phyloP scores from a whole-genome alignment of 2,329 filamentous ascomycete genomes.

The Chaetomium strumarium region DNA sequence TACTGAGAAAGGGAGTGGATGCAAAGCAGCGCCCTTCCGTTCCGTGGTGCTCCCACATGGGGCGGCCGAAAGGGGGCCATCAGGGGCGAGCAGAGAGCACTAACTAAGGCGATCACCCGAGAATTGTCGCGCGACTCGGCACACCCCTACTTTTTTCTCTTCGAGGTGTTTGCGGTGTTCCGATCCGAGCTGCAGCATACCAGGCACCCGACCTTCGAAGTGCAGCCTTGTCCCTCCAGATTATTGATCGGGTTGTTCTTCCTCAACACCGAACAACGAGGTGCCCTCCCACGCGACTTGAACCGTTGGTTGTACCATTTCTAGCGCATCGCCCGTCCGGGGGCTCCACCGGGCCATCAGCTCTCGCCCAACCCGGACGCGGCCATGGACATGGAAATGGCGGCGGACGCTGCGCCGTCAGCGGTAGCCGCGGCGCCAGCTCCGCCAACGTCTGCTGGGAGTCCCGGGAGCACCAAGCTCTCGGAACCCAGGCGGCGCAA shows the following conservation, averaged over 20 bases:
- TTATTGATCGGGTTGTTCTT: neutral
- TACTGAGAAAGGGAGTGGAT: conserved; percentile 6
- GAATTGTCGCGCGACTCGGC: neutral
- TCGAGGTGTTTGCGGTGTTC: no score
- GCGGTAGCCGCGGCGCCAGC: conserved; percentile 5
- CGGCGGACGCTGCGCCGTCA: conserved; percentile 10
- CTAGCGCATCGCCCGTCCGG: neutral
- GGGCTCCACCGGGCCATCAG: conserved; percentile 3
- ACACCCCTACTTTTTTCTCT: neutral
- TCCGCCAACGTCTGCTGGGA: conserved; percentile 9
- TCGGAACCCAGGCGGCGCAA: conserved; percentile 24
- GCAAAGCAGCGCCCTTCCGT: neutral
- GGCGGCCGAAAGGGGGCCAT: neutral
- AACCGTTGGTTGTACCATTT: no score
- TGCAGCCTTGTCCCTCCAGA: no score
- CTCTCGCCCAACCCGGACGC: conserved; percentile 1
- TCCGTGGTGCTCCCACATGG: neutral
- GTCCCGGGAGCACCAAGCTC: conserved; percentile 13
- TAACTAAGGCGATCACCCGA: conserved; percentile 11
- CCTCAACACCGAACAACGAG: neutral
- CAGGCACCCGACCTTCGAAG: no score
- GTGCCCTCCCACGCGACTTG: neutral
- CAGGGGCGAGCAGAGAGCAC: neutral
- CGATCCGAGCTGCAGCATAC: no score
- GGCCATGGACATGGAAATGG: conserved; percentile 18